Conservation (phyloP, 495 filamentous ascomycete species). For the Lentithecium fluviatile region DNA sequence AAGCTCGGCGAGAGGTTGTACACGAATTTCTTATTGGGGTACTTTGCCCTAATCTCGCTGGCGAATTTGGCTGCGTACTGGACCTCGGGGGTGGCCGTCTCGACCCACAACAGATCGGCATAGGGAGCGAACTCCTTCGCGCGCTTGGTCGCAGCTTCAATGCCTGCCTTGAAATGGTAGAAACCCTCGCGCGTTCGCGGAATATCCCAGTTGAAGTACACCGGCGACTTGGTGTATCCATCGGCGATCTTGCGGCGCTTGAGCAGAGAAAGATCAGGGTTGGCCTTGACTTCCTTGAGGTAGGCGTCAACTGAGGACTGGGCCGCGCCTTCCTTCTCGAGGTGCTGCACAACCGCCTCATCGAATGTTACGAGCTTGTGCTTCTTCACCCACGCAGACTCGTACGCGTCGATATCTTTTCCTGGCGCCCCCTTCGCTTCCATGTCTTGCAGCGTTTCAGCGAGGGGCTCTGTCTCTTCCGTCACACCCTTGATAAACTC, state of each 20-base stretch:
- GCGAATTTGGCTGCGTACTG: conserved; percentile 72
- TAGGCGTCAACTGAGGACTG: conserved; percentile 66
- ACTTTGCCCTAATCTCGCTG: conserved; percentile 61
- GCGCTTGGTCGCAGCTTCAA: conserved; percentile 87
- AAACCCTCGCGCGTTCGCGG: conserved; percentile 92
- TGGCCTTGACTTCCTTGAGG: conserved; percentile 53
- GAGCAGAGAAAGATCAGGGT: conserved; percentile 72
- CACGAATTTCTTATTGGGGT: conserved; percentile 82
- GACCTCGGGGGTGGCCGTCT: conserved; percentile 86
- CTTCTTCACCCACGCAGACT: conserved; percentile 84
- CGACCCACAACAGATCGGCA: conserved; percentile 95
- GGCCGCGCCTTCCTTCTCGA: conserved; percentile 60
- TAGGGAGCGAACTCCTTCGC: conserved; percentile 87
- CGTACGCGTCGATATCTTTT: conserved; percentile 77
- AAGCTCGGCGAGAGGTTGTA: conserved; percentile 96
- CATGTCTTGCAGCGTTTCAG: conserved; percentile 88
- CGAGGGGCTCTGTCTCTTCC: conserved; percentile 69
- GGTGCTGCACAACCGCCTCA: conserved; percentile 76
- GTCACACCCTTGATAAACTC: conserved; percentile 91
- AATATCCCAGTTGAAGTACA: conserved; percentile 85
- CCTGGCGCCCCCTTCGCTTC: conserved; percentile 74
- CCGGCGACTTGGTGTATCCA: conserved; percentile 60
- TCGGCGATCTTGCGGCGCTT: conserved; percentile 70
- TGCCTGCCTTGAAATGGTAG: conserved; percentile 91
- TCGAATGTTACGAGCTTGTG: conserved; percentile 89